These are phyloP conservation scores for Lipomyces orientalis DNA, from an alignment of 805 yeast genomes.

Conservation along the genomic window DNA sequence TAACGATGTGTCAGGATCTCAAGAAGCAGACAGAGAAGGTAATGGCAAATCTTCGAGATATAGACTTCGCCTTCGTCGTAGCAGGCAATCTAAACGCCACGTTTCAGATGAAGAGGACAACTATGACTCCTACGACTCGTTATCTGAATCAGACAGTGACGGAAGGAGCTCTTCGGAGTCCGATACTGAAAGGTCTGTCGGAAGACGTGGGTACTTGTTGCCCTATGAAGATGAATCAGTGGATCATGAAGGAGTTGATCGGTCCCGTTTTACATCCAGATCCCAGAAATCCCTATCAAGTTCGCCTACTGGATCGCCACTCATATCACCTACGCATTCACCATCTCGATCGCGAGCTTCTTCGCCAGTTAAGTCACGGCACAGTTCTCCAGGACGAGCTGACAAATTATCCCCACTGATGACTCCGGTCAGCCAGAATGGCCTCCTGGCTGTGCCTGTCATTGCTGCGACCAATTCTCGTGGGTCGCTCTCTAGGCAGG, in stretches of 20 bases:
- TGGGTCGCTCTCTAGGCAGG: not conserved
- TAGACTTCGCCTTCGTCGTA: constrained; percentile 10
- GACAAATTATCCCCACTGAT: not conserved
- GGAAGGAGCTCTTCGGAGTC: not conserved
- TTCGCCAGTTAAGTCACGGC: constrained; percentile 13
- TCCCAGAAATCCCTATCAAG: not conserved
- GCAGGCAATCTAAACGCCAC: constrained; percentile 7
- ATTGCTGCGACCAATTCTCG: not conserved
- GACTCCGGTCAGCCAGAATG: not conserved
- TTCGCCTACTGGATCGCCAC: constrained; percentile 9
- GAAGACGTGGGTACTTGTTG: not conserved
- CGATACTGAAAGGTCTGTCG: constrained; percentile 9
- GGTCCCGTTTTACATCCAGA: not conserved
- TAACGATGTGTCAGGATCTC: not conserved
- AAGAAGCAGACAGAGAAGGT: not conserved
- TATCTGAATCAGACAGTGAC: constrained; percentile 3
- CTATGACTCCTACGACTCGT: constrained; percentile 14
- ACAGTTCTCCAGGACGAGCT: not conserved
- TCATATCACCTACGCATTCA: not conserved
- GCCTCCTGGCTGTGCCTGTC: constrained; percentile 3
- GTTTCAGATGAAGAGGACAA: constrained; percentile 1
- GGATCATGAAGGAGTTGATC: not conserved
- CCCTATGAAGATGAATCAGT: not conserved
- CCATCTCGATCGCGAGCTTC: constrained; percentile 10
- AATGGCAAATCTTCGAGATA: constrained; percentile 17